Evolutionary conservation across 2,329 filamentous ascomycete genomes (phyloP).

Genomic region (Epichloe sibirici): DNA sequence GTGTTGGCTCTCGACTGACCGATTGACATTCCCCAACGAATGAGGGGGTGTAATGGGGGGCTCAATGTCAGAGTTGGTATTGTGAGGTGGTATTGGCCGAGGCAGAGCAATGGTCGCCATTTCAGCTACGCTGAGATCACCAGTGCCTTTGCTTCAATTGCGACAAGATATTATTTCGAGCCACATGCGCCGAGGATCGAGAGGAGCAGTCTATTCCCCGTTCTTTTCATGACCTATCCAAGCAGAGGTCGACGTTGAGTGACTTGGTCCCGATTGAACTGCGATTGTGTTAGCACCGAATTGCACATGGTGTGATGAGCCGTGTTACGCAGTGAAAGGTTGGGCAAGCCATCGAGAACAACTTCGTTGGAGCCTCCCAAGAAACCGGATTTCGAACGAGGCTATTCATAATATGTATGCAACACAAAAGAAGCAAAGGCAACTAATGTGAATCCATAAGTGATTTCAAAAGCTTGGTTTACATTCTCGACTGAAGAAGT

Average conservation of each 20-base stretch:
- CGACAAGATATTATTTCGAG: neutral
- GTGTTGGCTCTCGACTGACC: conserved; percentile 12
- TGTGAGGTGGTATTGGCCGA: conserved; percentile 33
- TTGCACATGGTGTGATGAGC: neutral
- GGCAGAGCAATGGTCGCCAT: conserved; percentile 47
- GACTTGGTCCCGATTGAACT: neutral
- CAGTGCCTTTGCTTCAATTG: neutral
- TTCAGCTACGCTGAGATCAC: neutral
- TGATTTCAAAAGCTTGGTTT: neutral
- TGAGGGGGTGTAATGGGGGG: conserved; percentile 27
- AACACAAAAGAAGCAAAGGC: neutral
- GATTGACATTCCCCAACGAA: conserved; percentile 22
- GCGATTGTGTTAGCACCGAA: neutral
- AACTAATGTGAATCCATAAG: neutral
- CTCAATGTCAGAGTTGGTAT: conserved; percentile 28
- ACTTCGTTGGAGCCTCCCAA: neutral
- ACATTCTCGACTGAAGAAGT: neutral
- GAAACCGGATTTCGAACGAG: neutral
- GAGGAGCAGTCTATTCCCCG: neutral
- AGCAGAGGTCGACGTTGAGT: neutral
- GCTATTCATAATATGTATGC: neutral
- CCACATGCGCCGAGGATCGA: neutral
- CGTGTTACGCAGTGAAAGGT: neutral
- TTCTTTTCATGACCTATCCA: neutral
- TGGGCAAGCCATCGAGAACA: neutral